Evolutionary conservation across 2,329 filamentous ascomycete species (phyloP).

Genomic region (Aspergillus sp.): DNA sequence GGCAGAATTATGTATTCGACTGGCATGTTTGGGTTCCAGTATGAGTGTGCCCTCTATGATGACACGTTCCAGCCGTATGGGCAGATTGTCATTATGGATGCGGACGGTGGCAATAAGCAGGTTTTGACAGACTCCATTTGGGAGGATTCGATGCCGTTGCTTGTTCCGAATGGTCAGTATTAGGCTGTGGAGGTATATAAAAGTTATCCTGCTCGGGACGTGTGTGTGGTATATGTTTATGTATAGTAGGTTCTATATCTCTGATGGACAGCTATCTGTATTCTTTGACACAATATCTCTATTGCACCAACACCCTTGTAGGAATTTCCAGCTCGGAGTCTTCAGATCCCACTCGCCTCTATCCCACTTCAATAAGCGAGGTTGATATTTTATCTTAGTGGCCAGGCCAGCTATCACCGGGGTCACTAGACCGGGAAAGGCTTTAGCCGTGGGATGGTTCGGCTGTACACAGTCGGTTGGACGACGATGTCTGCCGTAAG

Average conservation of each 20-base stretch:
- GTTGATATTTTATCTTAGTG: too few relatives aligned
- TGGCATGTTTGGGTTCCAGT: constrained; percentile 47
- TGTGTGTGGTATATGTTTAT: neutral
- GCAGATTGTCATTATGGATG: constrained; percentile 47
- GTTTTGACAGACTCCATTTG: constrained; percentile 30
- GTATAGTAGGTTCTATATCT: neutral
- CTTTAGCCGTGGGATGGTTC: too few relatives aligned
- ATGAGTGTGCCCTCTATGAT: constrained; percentile 44
- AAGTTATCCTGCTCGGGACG: neutral
- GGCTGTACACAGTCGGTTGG: too few relatives aligned
- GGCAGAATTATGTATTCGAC: constrained; percentile 44
- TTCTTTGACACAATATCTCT: too few relatives aligned
- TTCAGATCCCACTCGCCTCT: too few relatives aligned
- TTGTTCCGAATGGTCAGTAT: neutral
- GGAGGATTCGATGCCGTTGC: constrained; percentile 35
- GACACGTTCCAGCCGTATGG: constrained; percentile 49
- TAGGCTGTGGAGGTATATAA: neutral
- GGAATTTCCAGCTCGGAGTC: too few relatives aligned
- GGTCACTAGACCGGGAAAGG: too few relatives aligned
- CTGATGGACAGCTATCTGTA: too few relatives aligned
- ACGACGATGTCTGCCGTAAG: too few relatives aligned
- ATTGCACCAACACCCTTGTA: too few relatives aligned
- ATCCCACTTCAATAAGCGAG: too few relatives aligned
- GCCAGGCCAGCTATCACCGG: too few relatives aligned
- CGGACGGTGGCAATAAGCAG: constrained; percentile 38